Evolutionary conservation across 2,329 filamentous ascomycete species (phyloP).

Genomic region (Paracamarosporium sp.): DNA sequence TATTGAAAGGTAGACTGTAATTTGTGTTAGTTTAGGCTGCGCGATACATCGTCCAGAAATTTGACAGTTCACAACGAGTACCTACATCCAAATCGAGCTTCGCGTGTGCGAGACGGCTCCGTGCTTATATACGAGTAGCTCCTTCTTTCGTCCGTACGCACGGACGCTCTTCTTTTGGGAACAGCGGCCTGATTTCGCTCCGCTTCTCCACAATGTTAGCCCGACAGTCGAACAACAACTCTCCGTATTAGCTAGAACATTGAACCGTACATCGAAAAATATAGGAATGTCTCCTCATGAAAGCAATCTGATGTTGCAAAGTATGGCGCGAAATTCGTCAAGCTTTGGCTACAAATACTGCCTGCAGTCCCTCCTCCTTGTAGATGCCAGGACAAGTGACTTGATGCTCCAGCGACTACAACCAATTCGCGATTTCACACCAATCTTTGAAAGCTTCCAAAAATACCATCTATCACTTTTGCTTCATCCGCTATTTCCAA

Average conservation of each 20-base stretch:
- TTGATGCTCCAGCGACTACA: background rate
- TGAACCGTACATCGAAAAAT: background rate
- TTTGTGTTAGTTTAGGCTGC: no score
- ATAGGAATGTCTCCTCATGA: background rate
- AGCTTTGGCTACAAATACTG: background rate
- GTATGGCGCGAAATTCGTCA: background rate
- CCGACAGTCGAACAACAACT: background rate
- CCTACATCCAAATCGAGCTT: no score
- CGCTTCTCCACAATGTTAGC: background rate
- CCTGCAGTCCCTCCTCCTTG: background rate
- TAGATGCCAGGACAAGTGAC: background rate
- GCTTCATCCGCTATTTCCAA: background rate
- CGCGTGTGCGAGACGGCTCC: no score
- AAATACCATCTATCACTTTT: background rate
- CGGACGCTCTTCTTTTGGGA: background rate
- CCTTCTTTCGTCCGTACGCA: background rate
- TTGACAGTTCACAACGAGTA: no score
- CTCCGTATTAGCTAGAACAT: no score
- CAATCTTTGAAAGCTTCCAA: background rate
- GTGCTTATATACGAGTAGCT: background rate
- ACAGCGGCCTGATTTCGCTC: background rate
- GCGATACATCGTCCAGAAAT: no score
- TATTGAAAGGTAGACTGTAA: no score
- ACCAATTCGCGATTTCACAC: background rate
- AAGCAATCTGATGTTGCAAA: background rate